Percentiles rank a stretch among this genome's conserved stretches.
Evolutionary conservation across 2,329 filamentous ascomycete genomes (phyloP).

Genomic region (Aspergillus alliaceus): DNA sequence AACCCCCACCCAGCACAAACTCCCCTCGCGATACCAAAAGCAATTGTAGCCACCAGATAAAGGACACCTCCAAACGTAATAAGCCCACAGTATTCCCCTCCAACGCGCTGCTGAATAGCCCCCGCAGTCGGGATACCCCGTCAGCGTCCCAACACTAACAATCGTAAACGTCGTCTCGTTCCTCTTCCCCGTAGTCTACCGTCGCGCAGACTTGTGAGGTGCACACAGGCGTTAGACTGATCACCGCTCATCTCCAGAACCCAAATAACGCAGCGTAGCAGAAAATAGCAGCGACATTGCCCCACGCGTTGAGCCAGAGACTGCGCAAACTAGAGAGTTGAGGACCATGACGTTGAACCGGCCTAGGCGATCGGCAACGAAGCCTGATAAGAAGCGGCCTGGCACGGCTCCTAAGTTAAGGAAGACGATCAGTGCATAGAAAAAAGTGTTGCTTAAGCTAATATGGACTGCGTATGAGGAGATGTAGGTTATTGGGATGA

Average conservation of each 20-base stretch:
- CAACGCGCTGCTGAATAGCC: slow-evolving; percentile 11
- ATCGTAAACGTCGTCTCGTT: slow-evolving; percentile 24
- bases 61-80: slow-evolving; percentile 23
- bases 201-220: slow-evolving; percentile 29
- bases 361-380: slow-evolving; percentile 34
- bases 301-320: slow-evolving; percentile 21
- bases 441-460: slow-evolving; percentile 24
- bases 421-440: slow-evolving; percentile 33
- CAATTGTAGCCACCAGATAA: slow-evolving; percentile 18
- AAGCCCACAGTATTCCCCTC: slow-evolving; percentile 15
- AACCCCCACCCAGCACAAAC: slow-evolving; percentile 19
- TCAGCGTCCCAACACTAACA: slow-evolving; percentile 21
- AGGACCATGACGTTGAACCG: slow-evolving; percentile 36
- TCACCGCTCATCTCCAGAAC: slow-evolving; percentile 24
- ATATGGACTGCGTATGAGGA: slow-evolving; percentile 29
- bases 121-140: slow-evolving; percentile 29
- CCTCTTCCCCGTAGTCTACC: slow-evolving; percentile 26
- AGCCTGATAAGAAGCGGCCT: slow-evolving; percentile 35
- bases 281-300: slow-evolving; percentile 20
- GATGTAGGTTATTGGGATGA: slow-evolving; percentile 38
- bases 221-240: slow-evolving; percentile 31
- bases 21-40: slow-evolving; percentile 20
- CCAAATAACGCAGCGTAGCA: slow-evolving; percentile 17
- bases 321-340: slow-evolving; percentile 16
- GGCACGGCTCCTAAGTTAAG: slow-evolving; percentile 34